phyloP scores from a whole-genome alignment of 1,284 basidiomycete genomes.

The Leccinum fuscescens region DNA sequence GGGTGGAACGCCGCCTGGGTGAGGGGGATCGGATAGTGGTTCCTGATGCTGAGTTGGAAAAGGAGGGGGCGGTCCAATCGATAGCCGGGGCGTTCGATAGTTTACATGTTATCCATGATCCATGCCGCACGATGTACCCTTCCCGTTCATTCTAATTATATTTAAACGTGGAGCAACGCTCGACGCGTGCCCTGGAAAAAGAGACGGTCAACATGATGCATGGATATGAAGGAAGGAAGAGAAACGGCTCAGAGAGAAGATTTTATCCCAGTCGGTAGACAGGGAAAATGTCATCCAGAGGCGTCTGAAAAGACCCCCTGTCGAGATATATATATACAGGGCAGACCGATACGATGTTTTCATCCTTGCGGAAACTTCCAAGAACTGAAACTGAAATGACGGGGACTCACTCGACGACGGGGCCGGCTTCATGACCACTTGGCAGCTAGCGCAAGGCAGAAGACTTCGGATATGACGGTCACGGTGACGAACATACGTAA shows the following conservation, averaged over 20 bases:
- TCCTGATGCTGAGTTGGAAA: neutral
- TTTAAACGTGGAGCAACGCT: neutral
- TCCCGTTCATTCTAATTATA: neutral
- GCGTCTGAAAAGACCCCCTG: constrained; percentile 29
- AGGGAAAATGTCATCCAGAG: constrained; percentile 25
- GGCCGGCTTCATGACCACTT: neutral
- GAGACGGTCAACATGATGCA: constrained; percentile 15
- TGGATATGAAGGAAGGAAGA: neutral
- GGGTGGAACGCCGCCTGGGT: neutral
- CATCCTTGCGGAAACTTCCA: constrained; percentile 17
- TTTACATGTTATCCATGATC: neutral
- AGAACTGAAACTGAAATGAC: constrained; percentile 6
- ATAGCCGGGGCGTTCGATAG: neutral
- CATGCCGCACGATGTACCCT: neutral
- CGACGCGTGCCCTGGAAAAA: constrained; percentile 7
- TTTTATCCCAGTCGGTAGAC: constrained; percentile 16
- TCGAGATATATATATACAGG: constrained; percentile 10
- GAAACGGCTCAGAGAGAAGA: constrained; percentile 35
- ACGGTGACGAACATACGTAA: too few species aligned
- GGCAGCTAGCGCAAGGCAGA: too few species aligned
- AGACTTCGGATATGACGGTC: too few species aligned
- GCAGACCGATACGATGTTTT: constrained; percentile 20
- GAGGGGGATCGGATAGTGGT: neutral
- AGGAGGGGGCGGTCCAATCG: neutral
- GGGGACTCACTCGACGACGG: neutral